Evolutionary conservation across 2,329 filamentous ascomycete species (phyloP).

Genomic region (Botryotinia narcissicola): DNA sequence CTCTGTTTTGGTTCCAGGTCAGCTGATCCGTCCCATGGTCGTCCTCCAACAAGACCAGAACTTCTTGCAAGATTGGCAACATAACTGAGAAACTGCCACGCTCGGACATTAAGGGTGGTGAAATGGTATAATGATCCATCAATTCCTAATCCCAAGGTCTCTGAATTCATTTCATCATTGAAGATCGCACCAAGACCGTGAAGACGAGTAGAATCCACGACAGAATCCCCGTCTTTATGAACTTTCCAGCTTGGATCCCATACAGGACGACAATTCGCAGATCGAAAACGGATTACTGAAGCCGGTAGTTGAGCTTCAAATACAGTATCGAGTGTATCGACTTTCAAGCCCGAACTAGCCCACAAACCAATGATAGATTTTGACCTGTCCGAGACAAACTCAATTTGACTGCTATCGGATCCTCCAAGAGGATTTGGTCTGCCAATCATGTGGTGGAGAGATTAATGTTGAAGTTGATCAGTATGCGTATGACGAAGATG

Average conservation of each 20-base stretch:
- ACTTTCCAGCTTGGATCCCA: constrained; percentile 33
- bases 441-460: constrained; percentile 31
- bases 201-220: neutral
- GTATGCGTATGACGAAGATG: constrained; percentile 36
- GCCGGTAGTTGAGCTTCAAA: constrained; percentile 57
- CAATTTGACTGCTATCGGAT: constrained; percentile 21
- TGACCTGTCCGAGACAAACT: constrained; percentile 38
- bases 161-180: constrained; percentile 29
- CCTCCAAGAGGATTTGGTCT: neutral
- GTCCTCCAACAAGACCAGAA: constrained; percentile 50
- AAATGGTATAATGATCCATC: constrained; percentile 71
- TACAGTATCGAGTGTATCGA: constrained; percentile 40
- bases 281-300: constrained; percentile 56
- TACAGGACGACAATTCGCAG: constrained; percentile 47
- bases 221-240: neutral
- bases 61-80: constrained; percentile 65
- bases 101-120: constrained; percentile 57
- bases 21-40: constrained; percentile 39
- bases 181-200: neutral
- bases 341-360: constrained; percentile 33
- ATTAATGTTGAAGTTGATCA: constrained; percentile 37
- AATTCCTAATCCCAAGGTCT: constrained; percentile 63
- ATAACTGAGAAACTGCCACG: constrained; percentile 69
- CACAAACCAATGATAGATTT: constrained; percentile 36
- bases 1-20: constrained; percentile 42